Percentiles rank a stretch among this genome's conserved stretches.
phyloP scores from a whole-genome alignment of 805 yeast genomes.

The Clavispora vitiphila region DNA sequence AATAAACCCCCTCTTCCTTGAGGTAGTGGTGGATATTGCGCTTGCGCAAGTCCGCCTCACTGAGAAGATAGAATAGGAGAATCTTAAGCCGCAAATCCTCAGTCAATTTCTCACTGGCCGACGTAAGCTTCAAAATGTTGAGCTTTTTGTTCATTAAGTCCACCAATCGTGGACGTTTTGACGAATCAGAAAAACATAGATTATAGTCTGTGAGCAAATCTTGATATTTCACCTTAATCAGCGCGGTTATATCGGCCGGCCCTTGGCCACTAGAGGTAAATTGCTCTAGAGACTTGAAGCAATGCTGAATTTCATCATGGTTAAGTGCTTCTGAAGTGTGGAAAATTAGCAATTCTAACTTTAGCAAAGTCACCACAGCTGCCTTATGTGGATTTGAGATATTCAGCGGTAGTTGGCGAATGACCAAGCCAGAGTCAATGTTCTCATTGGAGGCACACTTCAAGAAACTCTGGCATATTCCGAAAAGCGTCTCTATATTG shows the following conservation, averaged over 20 bases:
- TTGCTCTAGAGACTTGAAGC: conserved; percentile 6
- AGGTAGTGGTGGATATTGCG: conserved; percentile 19
- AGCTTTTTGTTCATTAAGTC: conserved; percentile 33
- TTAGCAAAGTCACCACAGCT: conserved; percentile 3
- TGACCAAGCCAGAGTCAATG: not conserved
- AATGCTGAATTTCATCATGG: not conserved
- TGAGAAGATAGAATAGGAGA: conserved; percentile 25
- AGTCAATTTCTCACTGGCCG: not conserved
- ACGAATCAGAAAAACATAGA: conserved; percentile 12
- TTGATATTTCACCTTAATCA: conserved; percentile 23
- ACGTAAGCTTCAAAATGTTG: conserved; percentile 1
- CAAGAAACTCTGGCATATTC: not conserved
- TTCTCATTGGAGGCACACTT: not conserved
- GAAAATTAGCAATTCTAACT: conserved; percentile 9
- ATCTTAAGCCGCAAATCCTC: conserved; percentile 21
- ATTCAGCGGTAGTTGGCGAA: not conserved
- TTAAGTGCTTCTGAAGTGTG: conserved; percentile 2
- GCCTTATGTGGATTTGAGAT: not conserved
- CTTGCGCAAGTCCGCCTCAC: conserved; percentile 32
- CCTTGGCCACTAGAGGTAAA: not conserved
- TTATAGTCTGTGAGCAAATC: conserved; percentile 33
- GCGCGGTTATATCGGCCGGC: conserved; percentile 2
- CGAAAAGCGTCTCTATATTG: not conserved
- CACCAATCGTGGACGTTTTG: conserved; percentile 14
- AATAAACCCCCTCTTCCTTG: conserved; percentile 4